Percentiles rank a stretch among this genome's conserved stretches.
These are phyloP conservation scores for Sherardia arvensis DNA, from an alignment of 257 asterid genomes.

Conservation along the genomic window DNA sequence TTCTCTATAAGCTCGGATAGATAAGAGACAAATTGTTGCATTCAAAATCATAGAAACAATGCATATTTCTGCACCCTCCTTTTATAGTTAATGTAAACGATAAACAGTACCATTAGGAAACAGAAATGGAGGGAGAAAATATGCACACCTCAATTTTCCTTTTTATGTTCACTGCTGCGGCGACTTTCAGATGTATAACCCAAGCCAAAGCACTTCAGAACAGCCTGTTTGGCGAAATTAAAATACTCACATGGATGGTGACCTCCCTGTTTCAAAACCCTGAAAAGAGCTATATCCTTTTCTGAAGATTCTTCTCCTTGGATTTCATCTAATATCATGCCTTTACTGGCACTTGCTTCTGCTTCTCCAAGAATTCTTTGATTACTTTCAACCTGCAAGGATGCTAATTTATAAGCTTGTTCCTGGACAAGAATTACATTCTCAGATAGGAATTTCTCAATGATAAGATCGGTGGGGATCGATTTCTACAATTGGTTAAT, in stretches of 20 bases:
- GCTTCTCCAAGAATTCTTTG: constrained; percentile 1
- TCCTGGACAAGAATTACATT: background rate
- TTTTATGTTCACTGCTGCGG: constrained; percentile 6
- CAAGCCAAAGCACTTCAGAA: constrained; percentile 22
- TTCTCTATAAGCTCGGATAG: background rate
- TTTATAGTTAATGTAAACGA: background rate
- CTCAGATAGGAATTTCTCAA: background rate
- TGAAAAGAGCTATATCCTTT: constrained; percentile 15
- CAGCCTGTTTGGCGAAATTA: constrained; percentile 15
- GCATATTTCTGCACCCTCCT: background rate
- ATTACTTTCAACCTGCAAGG: constrained; percentile 8
- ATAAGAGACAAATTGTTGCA: background rate
- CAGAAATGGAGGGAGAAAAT: background rate
- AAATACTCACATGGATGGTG: constrained; percentile 15
- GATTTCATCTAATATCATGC: constrained; percentile 16
- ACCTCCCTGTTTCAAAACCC: constrained; percentile 12
- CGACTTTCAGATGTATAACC: constrained; percentile 8
- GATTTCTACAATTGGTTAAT: background rate
- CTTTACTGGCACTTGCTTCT: constrained; percentile 19
- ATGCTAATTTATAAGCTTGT: background rate
- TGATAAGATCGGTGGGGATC: background rate
- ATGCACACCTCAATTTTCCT: constrained; percentile 8
- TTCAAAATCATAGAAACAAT: background rate
- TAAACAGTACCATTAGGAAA: background rate
- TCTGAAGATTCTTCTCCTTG: constrained; percentile 17